Evolutionary conservation across 78 protist genomes (phyloP), one percentile per base, ranked within the genome.

Genomic region (Dictyostelium firmibasis): DNA sequence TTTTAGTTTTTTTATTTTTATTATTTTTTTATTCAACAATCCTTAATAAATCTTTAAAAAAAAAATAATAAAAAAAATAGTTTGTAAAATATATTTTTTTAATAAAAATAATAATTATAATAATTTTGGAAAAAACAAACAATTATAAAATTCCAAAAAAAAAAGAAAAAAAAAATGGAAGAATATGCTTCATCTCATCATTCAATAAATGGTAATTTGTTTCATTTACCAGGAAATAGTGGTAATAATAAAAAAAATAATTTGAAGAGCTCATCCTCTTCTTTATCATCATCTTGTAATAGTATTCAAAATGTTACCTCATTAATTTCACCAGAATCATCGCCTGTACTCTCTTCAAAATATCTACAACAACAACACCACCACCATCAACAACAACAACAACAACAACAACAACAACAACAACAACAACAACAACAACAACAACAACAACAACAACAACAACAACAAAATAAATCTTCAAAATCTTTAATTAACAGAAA

Each of bases 251-350:
- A 33, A 8, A 75, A 33, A 8, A 75, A 75, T 20, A 75, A 38
- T 25, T 76, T n/a, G 23, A 76, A 41, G 23, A 35, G 60, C 2
- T 31, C 77, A 70, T 13, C 43, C 3, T 75, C 81, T 14, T 38
- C 57, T 31, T 41, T 41, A 76, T 76, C 82, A 14, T 43, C 31
- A 79, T 79, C 60, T 16, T 70, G 43, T 31, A 70, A 70, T 70
- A 38, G 41, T 38, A 53, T 23, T 53, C 29, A 44, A 27, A 74
- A 70, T 85, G 78, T 87, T 18, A 87, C 93, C 2, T 78, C 86
- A 18, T 77, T 87, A 25, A 44, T 87, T 13, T 87, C 93, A 25
- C 93, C 93, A 36, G 93, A 87, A 50, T 70, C 93, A 2, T 87
- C 93, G 14, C 93, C 93, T 0, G 33, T 78, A 2, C 38, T 87